These are phyloP conservation scores for Cercospora zeae-maydis DNA, from an alignment of 2,329 filamentous ascomycete species.

Conservation along the genomic window DNA sequence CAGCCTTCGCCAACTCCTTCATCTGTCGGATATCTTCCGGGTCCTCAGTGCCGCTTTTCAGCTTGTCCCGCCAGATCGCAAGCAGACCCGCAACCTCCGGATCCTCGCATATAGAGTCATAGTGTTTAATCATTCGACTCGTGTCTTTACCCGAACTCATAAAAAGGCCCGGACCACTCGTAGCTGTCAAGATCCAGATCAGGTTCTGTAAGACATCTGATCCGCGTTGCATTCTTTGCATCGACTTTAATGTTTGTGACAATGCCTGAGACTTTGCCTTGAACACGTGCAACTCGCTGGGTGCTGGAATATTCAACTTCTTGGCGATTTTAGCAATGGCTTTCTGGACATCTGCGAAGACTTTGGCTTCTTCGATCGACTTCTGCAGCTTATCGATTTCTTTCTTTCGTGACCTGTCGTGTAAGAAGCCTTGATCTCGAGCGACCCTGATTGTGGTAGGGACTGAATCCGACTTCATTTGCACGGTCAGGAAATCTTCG, in stretches of 20 bases:
- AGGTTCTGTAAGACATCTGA: slow-evolving; percentile 37
- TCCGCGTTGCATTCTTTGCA: slow-evolving; percentile 29
- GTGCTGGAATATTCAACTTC: slow-evolving; percentile 29
- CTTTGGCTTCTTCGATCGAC: slow-evolving; percentile 23
- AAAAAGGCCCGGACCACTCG: slow-evolving; percentile 29
- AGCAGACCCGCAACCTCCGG: slow-evolving; percentile 26
- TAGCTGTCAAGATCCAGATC: slow-evolving; percentile 35
- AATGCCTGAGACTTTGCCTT: slow-evolving; percentile 24
- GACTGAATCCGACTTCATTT: slow-evolving; percentile 29
- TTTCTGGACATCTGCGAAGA: slow-evolving; percentile 26
- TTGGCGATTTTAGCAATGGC: slow-evolving; percentile 27
- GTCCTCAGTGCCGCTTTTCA: slow-evolving; percentile 31
- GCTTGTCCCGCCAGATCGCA: slow-evolving; percentile 30
- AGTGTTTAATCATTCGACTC: slow-evolving; percentile 36
- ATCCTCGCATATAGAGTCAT: slow-evolving; percentile 25
- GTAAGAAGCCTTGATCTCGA: slow-evolving; percentile 21
- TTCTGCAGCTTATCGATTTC: slow-evolving; percentile 32
- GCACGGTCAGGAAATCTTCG: slow-evolving; percentile 26
- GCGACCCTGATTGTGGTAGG: slow-evolving; percentile 18
- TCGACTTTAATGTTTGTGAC: slow-evolving; percentile 23
- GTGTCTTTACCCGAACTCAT: slow-evolving; percentile 38
- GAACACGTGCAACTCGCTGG: slow-evolving; percentile 17
- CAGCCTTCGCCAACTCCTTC: slow-evolving; percentile 26
- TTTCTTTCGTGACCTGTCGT: slow-evolving; percentile 22
- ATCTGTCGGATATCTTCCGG: slow-evolving; percentile 29